Conservation (phyloP, 208 protist genomes). For the Paratrypanosoma confusum region DNA sequence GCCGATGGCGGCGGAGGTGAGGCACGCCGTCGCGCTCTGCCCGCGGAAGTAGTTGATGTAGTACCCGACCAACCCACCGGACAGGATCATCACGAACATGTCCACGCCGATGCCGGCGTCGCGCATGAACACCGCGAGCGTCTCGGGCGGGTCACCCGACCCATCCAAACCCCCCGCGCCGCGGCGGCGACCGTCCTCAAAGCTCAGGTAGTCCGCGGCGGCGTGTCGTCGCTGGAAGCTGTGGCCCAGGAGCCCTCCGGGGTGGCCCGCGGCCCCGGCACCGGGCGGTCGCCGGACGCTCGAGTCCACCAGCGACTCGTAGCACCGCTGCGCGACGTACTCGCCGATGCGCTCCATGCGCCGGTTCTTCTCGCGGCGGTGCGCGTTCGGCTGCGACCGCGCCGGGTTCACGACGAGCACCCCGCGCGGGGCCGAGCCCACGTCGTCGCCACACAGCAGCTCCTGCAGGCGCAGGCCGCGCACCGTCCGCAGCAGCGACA, state of each 20-base stretch:
- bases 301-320: constrained; percentile 10
- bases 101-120: constrained; percentile 60
- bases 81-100: constrained; percentile 61
- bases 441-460: no score
- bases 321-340: constrained; percentile 31
- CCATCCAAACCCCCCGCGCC: no score
- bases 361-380: constrained; percentile 43
- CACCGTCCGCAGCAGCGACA: no score
- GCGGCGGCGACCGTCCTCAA: no score
- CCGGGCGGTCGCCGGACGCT: neutral
- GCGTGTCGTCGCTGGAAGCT: no score
- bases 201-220: no score
- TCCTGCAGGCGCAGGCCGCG: no score
- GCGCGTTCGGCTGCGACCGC: constrained; percentile 25
- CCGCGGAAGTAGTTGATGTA: constrained; percentile 54
- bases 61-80: constrained; percentile 53
- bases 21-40: constrained; percentile 25
- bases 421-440: no score
- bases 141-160: no score
- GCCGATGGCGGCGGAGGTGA: constrained; percentile 44
- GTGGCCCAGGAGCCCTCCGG: no score
- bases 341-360: constrained; percentile 56
- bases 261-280: no score
- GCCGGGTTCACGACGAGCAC: constrained; percentile 55
- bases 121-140: constrained; percentile 39